Evolutionary conservation across 306 rosid species (phyloP).

Genomic region (Sicyos baderoa): DNA sequence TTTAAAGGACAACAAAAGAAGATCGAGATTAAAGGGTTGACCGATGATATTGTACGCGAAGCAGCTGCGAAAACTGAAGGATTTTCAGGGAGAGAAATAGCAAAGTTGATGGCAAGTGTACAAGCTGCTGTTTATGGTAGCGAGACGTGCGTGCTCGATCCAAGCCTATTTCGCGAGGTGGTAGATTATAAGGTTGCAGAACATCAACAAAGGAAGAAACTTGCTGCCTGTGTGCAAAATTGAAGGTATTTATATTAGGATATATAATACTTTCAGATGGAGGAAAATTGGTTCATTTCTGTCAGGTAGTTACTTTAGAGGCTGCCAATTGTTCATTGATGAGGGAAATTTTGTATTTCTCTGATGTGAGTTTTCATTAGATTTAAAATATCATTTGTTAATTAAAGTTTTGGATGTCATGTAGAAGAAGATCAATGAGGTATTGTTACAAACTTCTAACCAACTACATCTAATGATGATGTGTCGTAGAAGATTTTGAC

Average conservation of each 20-base stretch:
- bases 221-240: conserved; percentile 36
- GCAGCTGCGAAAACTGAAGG: conserved; percentile 81
- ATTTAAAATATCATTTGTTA: conserved; percentile 10
- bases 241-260: not conserved
- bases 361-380: not conserved
- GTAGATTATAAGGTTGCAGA: conserved; percentile 91
- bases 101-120: conserved; percentile 91
- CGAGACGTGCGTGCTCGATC: conserved; percentile 70
- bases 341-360: conserved; percentile 17
- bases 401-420: not conserved
- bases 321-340: not conserved
- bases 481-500: not conserved
- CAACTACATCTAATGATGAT: conserved; percentile 6
- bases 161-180: conserved; percentile 68
- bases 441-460: conserved; percentile 5
- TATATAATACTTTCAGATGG: not conserved
- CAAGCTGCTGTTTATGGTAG: conserved; percentile 93
- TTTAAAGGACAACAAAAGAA: conserved; percentile 51
- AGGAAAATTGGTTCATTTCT: not conserved
- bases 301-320: conserved; percentile 4
- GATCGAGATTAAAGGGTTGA: conserved; percentile 78
- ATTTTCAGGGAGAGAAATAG: conserved; percentile 94
- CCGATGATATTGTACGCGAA: conserved; percentile 66
- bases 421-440: not conserved
- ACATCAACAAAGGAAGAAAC: conserved; percentile 85